Evolutionary conservation across 2,329 filamentous ascomycete species (phyloP).

Genomic region (Didymella segeticola): DNA sequence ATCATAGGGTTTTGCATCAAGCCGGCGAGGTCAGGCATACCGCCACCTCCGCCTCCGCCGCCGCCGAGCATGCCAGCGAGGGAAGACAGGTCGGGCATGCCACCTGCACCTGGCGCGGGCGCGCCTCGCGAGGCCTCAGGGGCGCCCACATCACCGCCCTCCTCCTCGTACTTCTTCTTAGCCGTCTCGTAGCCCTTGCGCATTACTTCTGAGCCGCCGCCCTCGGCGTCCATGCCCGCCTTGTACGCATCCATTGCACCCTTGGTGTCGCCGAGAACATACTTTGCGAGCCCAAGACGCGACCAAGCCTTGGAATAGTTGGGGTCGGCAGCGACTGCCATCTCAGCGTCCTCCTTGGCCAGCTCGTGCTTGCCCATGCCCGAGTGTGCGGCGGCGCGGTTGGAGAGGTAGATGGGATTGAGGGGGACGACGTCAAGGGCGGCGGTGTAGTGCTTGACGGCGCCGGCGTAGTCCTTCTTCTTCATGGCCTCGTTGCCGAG

Average conservation of each 20-base stretch:
- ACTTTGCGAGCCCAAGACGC: constrained; percentile 86
- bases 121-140: constrained; percentile 44
- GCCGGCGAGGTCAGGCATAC: constrained; percentile 83
- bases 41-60: constrained; percentile 64
- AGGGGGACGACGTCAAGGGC: constrained; percentile 80
- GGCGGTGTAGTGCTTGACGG: constrained; percentile 87
- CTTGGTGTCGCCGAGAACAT: constrained; percentile 87
- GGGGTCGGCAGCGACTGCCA: constrained; percentile 86
- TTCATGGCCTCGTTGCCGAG: constrained; percentile 95
- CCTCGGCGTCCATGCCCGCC: constrained; percentile 91
- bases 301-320: constrained; percentile 98
- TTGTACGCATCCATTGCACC: constrained; percentile 95
- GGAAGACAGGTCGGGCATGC: constrained; percentile 84
- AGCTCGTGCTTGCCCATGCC: constrained; percentile 83
- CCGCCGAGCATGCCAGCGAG: constrained; percentile 63
- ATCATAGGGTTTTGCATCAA: constrained; percentile 87
- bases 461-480: constrained; percentile 83
- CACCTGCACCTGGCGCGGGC: constrained; percentile 64
- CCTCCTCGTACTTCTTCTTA: constrained; percentile 83
- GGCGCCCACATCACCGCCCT: constrained; percentile 64
- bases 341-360: constrained; percentile 86
- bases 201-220: constrained; percentile 95
- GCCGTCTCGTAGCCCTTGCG: constrained; percentile 96
- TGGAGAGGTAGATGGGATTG: constrained; percentile 97
- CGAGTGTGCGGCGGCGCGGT: constrained; percentile 92